Percentiles rank a stretch among this genome's conserved stretches.
Conservation (phyloP, 2,329 filamentous ascomycete genomes). For the Paecilomyces sp. region DNA sequence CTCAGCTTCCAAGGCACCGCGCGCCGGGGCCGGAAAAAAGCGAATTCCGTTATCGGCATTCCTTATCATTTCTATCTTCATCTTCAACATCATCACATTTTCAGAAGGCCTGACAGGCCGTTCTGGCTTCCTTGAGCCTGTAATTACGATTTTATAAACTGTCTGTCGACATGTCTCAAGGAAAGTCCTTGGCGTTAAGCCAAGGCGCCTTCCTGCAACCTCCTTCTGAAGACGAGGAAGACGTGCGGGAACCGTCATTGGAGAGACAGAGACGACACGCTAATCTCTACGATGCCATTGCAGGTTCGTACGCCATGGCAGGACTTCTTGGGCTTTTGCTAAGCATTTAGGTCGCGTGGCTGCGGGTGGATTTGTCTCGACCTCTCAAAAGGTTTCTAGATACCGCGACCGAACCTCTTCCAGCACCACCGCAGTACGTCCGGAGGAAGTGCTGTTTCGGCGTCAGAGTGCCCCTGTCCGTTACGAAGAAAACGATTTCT, state of each 20-base stretch:
- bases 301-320: conserved; percentile 31
- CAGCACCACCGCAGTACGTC: conserved; percentile 36
- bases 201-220: conserved; percentile 12
- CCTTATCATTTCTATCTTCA: neutral
- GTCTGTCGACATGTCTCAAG: conserved; percentile 12
- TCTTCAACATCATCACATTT: neutral
- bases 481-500: conserved; percentile 49
- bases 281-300: conserved; percentile 53
- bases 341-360: conserved; percentile 38
- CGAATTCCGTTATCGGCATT: neutral
- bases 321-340: conserved; percentile 3
- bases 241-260: conserved; percentile 3
- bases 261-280: conserved; percentile 26
- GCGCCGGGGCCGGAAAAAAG: neutral
- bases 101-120: neutral
- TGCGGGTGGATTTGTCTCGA: conserved; percentile 24
- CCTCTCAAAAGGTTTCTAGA: conserved; percentile 15
- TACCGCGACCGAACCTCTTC: conserved; percentile 28
- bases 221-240: conserved; percentile 5
- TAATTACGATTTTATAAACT: neutral
- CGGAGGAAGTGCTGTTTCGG: conserved; percentile 54
- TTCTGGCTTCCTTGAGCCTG: neutral
- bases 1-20: neutral
- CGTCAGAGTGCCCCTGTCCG: conserved; percentile 42
- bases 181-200: conserved; percentile 13